Base-by-base conservation (phyloP, 148 eudicot genomes). In the Vaccinium corymbosum region DNA sequence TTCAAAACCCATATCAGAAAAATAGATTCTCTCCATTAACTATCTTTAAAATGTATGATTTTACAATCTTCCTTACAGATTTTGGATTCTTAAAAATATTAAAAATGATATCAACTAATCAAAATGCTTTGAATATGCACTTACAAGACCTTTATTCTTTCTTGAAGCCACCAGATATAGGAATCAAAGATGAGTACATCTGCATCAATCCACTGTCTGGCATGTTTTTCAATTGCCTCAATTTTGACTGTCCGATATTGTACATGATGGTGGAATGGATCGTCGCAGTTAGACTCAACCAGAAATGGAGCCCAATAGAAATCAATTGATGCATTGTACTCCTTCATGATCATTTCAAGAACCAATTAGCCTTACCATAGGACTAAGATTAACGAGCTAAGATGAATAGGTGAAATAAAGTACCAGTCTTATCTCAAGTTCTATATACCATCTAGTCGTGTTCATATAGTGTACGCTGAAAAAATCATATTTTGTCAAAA, bases 281-380 rank as follows among this genome's bases (percentile, higher is more conserved):
- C 90, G 71, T 95, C 98, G 1, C 90, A 87, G 38, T 94, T 95
- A 0, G 98, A 95, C 81, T 95, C 97, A 0, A 95, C 93, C 9
- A 95, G 85, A 77, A 93, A 80, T 51, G 98, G 98, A 0, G 92
- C 87, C 98, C 98, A 95, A 71, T 95, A 93, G 80, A 89, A 92
- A 62, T 91, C 98, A 53, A 94, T 89, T 3, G 98, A 79, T 0
- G 91, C 98, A 86, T 93, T 90, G 87, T 93, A 91, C 82, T 86
- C 93, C 95, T 93, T 73, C 88, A 42, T 5, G 35, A 78, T 78
- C 27, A 50, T 22, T 12, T n/a, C 14, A 10, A 66, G 35, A 66
- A 25, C 72, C 72, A 25, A 25, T 66, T 66, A 66, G 72, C 35
- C 35, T 25, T 66, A 11, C 4, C 72, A 66, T 3, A 66, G 0